Percentiles rank a stretch among this genome's conserved stretches.
Evolutionary conservation across 768 basidiomycete species (phyloP).

Genomic region (Leccinum obscurum): DNA sequence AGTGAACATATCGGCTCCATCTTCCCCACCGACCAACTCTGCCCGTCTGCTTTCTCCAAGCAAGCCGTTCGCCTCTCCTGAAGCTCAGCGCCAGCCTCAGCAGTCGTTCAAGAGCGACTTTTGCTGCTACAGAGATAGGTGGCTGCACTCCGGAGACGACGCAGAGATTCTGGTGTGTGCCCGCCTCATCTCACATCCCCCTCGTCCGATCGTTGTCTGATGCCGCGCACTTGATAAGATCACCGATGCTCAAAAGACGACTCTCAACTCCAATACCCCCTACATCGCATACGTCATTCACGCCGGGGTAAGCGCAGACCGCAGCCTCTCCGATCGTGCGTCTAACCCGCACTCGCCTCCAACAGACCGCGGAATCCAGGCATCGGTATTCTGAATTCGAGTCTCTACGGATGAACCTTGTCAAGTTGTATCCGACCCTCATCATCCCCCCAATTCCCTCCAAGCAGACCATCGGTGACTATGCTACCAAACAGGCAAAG

Average conservation of each 20-base stretch:
- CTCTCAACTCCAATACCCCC: constrained; percentile 79
- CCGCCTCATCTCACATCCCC: not conserved
- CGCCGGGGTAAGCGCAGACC: constrained; percentile 63
- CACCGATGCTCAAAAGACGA: constrained; percentile 93
- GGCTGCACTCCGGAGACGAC: constrained; percentile 81
- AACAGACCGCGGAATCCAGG: constrained; percentile 74
- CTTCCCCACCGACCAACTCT: constrained; percentile 52
- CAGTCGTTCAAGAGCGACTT: constrained; percentile 71
- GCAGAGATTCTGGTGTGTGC: constrained; percentile 71
- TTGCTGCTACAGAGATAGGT: constrained; percentile 74
- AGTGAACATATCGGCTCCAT: constrained; percentile 47
- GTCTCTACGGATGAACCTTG: constrained; percentile 79
- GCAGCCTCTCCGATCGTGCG: constrained; percentile 1
- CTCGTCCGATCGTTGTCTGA: constrained; percentile 7
- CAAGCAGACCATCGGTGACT: constrained; percentile 93
- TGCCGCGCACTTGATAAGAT: constrained; percentile 55
- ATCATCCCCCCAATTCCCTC: constrained; percentile 98
- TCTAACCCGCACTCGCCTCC: constrained; percentile 13
- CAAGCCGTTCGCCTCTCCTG: constrained; percentile 52
- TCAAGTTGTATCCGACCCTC: constrained; percentile 89
- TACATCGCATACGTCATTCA: constrained; percentile 95
- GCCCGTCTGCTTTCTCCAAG: constrained; percentile 52
- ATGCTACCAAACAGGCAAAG: constrained; percentile 95
- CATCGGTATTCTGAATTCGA: constrained; percentile 99
- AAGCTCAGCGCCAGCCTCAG: constrained; percentile 52